Evolutionary conservation across 306 rosid genomes (phyloP).

Genomic region (Canavalia gladiata): DNA sequence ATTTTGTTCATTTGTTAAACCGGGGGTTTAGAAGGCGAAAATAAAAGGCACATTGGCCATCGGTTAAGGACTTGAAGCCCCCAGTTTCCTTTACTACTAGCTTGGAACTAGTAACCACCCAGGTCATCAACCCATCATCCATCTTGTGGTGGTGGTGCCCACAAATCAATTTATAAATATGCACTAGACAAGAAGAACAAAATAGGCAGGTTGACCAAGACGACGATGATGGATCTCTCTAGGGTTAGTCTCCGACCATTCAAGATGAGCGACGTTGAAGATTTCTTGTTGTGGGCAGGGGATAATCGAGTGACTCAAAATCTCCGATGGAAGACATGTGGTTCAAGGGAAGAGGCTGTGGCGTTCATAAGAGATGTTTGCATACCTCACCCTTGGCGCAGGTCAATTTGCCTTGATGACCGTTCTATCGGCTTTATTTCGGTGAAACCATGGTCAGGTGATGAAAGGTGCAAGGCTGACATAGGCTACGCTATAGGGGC

Average conservation of each 20-base stretch:
- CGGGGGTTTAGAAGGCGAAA: too few relatives aligned
- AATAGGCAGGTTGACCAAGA: background rate
- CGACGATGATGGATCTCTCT: slow-evolving; percentile 48
- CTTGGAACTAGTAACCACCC: too few relatives aligned
- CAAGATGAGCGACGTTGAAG: slow-evolving; percentile 61
- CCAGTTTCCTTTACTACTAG: too few relatives aligned
- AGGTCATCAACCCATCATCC: too few relatives aligned
- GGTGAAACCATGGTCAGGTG: slow-evolving; percentile 50
- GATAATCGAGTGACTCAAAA: slow-evolving; percentile 58
- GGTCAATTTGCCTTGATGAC: slow-evolving; percentile 63
- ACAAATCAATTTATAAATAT: too few relatives aligned
- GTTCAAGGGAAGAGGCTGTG: slow-evolving; percentile 63
- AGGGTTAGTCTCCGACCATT: slow-evolving; percentile 61
- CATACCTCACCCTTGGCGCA: slow-evolving; percentile 73
- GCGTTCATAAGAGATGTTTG: slow-evolving; percentile 65
- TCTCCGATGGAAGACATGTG: slow-evolving; percentile 51
- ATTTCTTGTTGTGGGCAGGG: slow-evolving; percentile 68
- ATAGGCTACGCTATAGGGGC: slow-evolving; percentile 61
- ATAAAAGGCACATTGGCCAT: too few relatives aligned
- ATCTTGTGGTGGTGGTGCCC: too few relatives aligned
- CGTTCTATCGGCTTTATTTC: slow-evolving; percentile 62
- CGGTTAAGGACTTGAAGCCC: too few relatives aligned
- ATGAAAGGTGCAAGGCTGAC: slow-evolving; percentile 62
- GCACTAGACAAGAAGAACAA: too few relatives aligned
- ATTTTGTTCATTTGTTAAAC: too few relatives aligned